Conservation (phyloP, 2,329 filamentous ascomycete species). For the Macrophomina tecta region DNA sequence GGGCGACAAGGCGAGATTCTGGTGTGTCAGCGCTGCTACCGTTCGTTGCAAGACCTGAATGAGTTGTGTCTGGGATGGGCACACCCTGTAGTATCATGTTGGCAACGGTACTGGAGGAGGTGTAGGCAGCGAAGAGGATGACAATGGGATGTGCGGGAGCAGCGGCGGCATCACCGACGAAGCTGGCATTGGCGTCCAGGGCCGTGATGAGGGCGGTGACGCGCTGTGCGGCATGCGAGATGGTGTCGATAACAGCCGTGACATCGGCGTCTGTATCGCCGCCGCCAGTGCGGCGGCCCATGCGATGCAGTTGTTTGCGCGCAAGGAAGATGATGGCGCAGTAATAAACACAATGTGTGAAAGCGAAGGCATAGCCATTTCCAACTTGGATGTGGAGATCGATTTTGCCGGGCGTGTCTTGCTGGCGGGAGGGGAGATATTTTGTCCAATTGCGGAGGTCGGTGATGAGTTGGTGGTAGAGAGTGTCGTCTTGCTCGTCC, state of each 20-base stretch:
- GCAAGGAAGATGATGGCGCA: conserved; percentile 19
- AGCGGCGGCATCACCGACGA: neutral
- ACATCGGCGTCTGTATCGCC: conserved; percentile 8
- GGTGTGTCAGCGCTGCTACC: neutral
- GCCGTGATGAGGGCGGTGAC: conserved; percentile 19
- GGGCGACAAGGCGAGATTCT: neutral
- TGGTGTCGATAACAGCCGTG: conserved; percentile 1
- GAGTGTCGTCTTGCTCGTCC: conserved; percentile 17
- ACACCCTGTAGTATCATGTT: conserved; percentile 15
- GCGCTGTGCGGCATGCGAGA: conserved; percentile 1
- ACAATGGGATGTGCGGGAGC: conserved; percentile 2
- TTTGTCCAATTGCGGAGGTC: conserved; percentile 1
- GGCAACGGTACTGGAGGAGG: conserved; percentile 15
- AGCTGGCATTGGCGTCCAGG: conserved; percentile 9
- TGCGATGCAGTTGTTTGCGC: conserved; percentile 20
- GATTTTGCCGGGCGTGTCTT: conserved; percentile 24
- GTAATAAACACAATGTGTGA: conserved; percentile 20
- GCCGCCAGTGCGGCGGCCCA: conserved; percentile 11
- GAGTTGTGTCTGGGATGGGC: neutral
- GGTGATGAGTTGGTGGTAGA: conserved; percentile 2
- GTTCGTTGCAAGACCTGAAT: neutral
- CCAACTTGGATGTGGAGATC: conserved; percentile 24
- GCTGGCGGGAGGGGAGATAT: conserved; percentile 15
- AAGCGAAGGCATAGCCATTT: conserved; percentile 23
- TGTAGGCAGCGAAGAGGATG: conserved; percentile 23